These are phyloP conservation scores for Meyerozyma carpophila DNA, from an alignment of 1,139 yeast species.

Conservation along the genomic window DNA sequence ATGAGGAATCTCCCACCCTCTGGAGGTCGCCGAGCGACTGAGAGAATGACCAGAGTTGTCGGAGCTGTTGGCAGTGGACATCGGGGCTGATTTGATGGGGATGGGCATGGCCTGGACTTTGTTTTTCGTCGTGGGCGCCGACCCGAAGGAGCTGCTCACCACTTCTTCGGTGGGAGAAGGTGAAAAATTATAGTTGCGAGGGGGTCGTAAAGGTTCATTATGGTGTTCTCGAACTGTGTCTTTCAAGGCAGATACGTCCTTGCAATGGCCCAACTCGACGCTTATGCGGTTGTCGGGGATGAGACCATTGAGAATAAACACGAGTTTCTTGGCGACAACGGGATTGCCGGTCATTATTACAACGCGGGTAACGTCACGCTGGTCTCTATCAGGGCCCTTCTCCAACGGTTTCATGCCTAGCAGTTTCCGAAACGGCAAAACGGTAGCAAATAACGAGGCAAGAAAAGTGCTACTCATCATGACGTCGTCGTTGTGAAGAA, in stretches of 20 bases:
- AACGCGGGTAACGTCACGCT: slow-evolving; percentile 38
- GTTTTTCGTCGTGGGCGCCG: background rate
- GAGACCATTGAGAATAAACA: slow-evolving; percentile 50
- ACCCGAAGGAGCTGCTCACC: background rate
- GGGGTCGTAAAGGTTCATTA: too few relatives aligned
- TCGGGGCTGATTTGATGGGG: slow-evolving; percentile 19
- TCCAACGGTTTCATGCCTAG: slow-evolving; percentile 30
- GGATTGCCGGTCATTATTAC: slow-evolving; percentile 59
- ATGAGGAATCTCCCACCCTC: slow-evolving; percentile 43
- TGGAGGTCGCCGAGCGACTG: slow-evolving; percentile 22
- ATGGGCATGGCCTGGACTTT: slow-evolving; percentile 18
- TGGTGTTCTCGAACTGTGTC: background rate
- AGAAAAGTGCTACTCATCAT: slow-evolving; percentile 26
- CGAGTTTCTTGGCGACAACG: slow-evolving; percentile 53
- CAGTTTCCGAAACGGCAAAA: slow-evolving; percentile 33
- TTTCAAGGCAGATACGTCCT: background rate
- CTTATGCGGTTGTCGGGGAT: slow-evolving; percentile 18
- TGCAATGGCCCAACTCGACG: background rate
- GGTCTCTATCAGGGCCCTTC: slow-evolving; percentile 8
- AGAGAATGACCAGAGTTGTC: slow-evolving; percentile 22
- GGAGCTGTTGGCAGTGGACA: slow-evolving; percentile 15
- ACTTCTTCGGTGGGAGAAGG: background rate
- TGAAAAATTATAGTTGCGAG: background rate
- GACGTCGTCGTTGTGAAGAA: slow-evolving; percentile 1
- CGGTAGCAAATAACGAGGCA: slow-evolving; percentile 41